A percentile compares a stretch with the other conserved stretches of the same genome.
Evolutionary conservation across 306 rosid species (phyloP).

Genomic region (Rosa multiflora): DNA sequence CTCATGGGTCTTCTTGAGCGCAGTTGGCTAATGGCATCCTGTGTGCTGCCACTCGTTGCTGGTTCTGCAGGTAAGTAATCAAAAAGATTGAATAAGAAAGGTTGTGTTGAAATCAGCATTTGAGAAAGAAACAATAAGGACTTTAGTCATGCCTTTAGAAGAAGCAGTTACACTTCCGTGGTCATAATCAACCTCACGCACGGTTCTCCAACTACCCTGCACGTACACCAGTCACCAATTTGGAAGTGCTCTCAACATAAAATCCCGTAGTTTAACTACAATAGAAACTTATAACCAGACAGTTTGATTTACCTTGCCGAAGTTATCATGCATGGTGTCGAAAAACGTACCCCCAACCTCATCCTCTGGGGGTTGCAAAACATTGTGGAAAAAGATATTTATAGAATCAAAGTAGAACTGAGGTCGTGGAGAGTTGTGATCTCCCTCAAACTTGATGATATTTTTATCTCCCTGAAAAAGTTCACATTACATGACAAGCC

Average conservation of each 20-base stretch:
- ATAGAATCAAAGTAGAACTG: slow-evolving; percentile 90
- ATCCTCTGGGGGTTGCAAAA: slow-evolving; percentile 93
- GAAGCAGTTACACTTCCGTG: slow-evolving; percentile 45
- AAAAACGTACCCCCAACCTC: slow-evolving; percentile 69
- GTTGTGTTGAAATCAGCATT: slow-evolving; percentile 15
- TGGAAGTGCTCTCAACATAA: slow-evolving; percentile 5
- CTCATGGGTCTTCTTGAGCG: slow-evolving; percentile 75
- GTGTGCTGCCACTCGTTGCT: slow-evolving; percentile 49
- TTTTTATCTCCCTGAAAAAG: slow-evolving; percentile 88
- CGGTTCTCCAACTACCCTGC: slow-evolving; percentile 72
- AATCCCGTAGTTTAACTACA: slow-evolving; percentile 18
- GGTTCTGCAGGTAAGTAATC: slow-evolving; percentile 51
- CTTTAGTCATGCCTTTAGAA: slow-evolving; percentile 59
- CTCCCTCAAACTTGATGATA: slow-evolving; percentile 91
- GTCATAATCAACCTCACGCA: slow-evolving; percentile 41
- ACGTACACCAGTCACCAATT: slow-evolving; percentile 22
- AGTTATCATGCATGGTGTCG: slow-evolving; percentile 56
- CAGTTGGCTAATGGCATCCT: slow-evolving; percentile 59
- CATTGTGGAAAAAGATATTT: slow-evolving; percentile 83
- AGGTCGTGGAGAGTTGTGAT: slow-evolving; percentile 97
- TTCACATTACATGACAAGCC: slow-evolving; percentile 7
- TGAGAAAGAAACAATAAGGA: slow-evolving; percentile 24
- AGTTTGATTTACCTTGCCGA: slow-evolving; percentile 73
- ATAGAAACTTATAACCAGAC: slow-evolving; percentile 28
- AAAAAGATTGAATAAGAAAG: slow-evolving; percentile 4